Conservation (phyloP, 2,329 filamentous ascomycete species). For the Trichoderma asperellum region DNA sequence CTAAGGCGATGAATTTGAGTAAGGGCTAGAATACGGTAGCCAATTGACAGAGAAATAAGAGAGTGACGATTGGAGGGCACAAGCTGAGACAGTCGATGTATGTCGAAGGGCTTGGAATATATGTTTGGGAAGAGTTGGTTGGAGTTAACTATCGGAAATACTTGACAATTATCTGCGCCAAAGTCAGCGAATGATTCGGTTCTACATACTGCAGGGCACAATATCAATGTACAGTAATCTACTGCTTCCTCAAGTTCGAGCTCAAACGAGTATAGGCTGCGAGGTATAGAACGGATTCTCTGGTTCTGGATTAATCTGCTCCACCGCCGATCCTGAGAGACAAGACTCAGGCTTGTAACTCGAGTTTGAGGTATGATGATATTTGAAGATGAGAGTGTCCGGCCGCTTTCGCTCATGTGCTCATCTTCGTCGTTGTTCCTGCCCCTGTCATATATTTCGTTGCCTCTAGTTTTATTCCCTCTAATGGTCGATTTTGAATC, state of each 20-base stretch:
- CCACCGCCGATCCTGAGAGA: not conserved
- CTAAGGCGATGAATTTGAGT: slow-evolving; percentile 4
- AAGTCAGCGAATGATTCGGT: not conserved
- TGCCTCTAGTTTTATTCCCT: not conserved
- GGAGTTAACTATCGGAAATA: slow-evolving; percentile 16
- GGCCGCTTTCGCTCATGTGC: not conserved
- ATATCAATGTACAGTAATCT: slow-evolving; percentile 4
- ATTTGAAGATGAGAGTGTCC: not conserved
- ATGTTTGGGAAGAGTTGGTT: slow-evolving; percentile 7
- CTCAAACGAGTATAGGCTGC: not conserved
- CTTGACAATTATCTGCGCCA: slow-evolving; percentile 1
- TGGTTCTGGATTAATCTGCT: not conserved
- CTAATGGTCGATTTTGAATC: not conserved
- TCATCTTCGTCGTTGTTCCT: not conserved
- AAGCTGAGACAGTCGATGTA: not conserved
- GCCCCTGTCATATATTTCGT: not conserved
- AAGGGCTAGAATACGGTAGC: slow-evolving; percentile 1
- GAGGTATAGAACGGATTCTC: not conserved
- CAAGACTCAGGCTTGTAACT: not conserved
- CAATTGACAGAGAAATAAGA: slow-evolving; percentile 8
- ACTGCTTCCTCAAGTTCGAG: slow-evolving; percentile 18
- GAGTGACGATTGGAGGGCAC: slow-evolving; percentile 18
- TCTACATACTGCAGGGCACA: not conserved
- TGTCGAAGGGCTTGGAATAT: slow-evolving; percentile 9
- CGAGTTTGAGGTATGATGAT: not conserved